Conservation (phyloP, 148 eudicot genomes). For the Heliamphora exappendiculata region DNA sequence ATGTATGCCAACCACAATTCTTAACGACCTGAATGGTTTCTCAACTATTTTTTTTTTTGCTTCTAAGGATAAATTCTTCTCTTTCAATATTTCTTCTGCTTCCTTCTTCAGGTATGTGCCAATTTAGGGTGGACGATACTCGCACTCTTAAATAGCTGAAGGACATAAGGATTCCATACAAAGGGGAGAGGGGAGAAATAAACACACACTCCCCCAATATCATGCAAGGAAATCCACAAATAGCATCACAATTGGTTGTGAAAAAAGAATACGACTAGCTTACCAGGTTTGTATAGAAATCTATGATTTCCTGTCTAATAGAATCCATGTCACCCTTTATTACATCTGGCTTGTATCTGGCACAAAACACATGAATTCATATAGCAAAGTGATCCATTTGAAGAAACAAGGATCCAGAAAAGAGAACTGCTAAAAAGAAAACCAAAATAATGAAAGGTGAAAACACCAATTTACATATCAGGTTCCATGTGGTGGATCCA, state of each 20-base stretch:
- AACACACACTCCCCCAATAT: neutral
- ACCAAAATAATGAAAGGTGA: neutral
- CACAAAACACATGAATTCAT: slow-evolving; percentile 4
- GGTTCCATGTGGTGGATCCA: neutral
- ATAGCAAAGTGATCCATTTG: neutral
- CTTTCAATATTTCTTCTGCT: too few relatives aligned
- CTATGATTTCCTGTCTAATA: slow-evolving; percentile 59
- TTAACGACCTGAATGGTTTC: neutral
- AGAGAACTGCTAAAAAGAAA: neutral
- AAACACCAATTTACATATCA: neutral
- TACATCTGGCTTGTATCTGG: slow-evolving; percentile 84
- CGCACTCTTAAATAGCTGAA: neutral
- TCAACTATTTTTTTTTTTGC: neutral
- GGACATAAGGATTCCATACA: neutral
- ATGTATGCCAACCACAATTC: neutral
- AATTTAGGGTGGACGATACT: too few relatives aligned
- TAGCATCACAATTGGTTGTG: neutral
- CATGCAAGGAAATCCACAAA: neutral
- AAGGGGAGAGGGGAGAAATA: neutral
- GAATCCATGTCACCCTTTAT: slow-evolving; percentile 97
- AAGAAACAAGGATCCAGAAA: neutral
- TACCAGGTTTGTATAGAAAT: slow-evolving; percentile 59
- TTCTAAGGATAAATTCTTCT: too few relatives aligned
- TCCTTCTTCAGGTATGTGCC: too few relatives aligned
- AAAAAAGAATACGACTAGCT: slow-evolving; percentile 11